These are phyloP conservation scores for Ormosia emarginata DNA, from an alignment of 306 rosid species.

Conservation along the genomic window DNA sequence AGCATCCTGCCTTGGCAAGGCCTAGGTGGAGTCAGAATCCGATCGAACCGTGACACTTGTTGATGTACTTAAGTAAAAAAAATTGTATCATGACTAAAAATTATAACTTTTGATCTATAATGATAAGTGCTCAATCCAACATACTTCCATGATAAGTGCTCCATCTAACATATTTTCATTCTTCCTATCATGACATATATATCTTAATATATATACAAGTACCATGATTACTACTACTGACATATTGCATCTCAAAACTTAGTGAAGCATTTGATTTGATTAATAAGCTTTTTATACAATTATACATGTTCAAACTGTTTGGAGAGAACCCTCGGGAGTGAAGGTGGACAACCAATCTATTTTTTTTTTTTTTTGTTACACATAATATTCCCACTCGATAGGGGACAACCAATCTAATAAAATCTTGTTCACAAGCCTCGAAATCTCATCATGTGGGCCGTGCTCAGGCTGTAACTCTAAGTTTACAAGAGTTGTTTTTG, in stretches of 20 bases:
- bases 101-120: too few relatives aligned
- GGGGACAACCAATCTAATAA: constrained; percentile 53
- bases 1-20: too few relatives aligned
- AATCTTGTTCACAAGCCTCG: constrained; percentile 55
- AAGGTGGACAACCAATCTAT: background rate
- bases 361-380: too few relatives aligned
- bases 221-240: background rate
- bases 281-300: background rate
- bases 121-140: too few relatives aligned
- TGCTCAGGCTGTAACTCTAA: constrained; percentile 52
- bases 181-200: background rate
- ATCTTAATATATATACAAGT: background rate
- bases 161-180: background rate
- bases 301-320: constrained; percentile 12
- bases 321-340: constrained; percentile 31
- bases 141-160: too few relatives aligned
- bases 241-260: background rate
- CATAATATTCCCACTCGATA: too few relatives aligned
- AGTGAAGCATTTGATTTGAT: background rate
- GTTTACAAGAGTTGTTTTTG: constrained; percentile 47
- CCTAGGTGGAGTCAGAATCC: too few relatives aligned
- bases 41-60: too few relatives aligned
- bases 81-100: too few relatives aligned
- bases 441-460: constrained; percentile 65
- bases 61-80: too few relatives aligned